Conservation (phyloP, 1,284 basidiomycete species). For the Ganoderma leucocontextum region DNA sequence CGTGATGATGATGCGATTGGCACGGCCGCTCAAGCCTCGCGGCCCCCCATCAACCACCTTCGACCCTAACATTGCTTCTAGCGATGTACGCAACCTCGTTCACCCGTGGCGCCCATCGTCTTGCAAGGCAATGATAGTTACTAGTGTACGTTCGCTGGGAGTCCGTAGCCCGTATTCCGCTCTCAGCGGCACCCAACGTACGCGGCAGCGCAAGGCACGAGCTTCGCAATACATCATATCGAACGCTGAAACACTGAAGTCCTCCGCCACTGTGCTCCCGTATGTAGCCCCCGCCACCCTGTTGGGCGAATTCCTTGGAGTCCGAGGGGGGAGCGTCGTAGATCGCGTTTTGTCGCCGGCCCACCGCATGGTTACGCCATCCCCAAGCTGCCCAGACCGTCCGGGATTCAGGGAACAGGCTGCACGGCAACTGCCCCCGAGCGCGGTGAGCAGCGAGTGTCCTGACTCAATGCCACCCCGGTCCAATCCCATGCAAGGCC, state of each 20-base stretch:
- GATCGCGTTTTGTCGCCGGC: slow-evolving; percentile 18
- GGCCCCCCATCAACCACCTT: not conserved
- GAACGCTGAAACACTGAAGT: not conserved
- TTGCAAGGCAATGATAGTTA: slow-evolving; percentile 1
- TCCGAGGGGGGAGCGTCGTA: slow-evolving; percentile 32
- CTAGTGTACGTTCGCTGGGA: not conserved
- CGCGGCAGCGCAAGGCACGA: not conserved
- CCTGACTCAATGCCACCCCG: not conserved
- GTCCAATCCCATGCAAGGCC: not conserved
- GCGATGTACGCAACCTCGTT: not conserved
- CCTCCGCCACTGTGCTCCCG: not conserved
- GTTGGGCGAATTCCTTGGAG: slow-evolving; percentile 24
- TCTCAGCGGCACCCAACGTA: slow-evolving; percentile 6
- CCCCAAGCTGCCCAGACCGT: not conserved
- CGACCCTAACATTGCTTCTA: slow-evolving; percentile 2
- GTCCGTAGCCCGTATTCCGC: not conserved
- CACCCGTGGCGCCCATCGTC: not conserved
- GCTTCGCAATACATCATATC: slow-evolving; percentile 5
- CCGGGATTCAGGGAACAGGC: not conserved
- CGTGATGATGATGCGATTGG: slow-evolving; percentile 7
- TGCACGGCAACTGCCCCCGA: slow-evolving; percentile 22
- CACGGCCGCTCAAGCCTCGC: slow-evolving; percentile 11
- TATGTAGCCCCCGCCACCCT: not conserved
- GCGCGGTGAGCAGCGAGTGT: slow-evolving; percentile 9
- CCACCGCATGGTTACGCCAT: slow-evolving; percentile 13